Evolutionary conservation across 2,329 filamentous ascomycete genomes (phyloP).

Genomic region (Aureobasidium sp.): DNA sequence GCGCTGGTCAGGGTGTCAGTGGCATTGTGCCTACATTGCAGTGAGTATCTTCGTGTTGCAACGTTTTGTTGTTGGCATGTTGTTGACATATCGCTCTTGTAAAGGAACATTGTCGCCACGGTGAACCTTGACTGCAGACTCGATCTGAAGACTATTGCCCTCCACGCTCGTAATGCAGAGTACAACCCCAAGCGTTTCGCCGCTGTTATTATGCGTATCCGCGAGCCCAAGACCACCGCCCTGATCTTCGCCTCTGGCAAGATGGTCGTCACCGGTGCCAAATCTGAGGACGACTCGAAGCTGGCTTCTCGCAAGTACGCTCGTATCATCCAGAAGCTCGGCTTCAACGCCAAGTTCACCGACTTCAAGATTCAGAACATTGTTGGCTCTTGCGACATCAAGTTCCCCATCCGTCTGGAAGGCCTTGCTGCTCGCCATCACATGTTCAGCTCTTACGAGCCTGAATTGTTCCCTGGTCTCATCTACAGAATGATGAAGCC

Average conservation of each 20-base stretch:
- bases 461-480: slow-evolving; percentile 95
- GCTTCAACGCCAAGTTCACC: slow-evolving; percentile 98
- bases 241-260: slow-evolving; percentile 97
- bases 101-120: slow-evolving; percentile 97
- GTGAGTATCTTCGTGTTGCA: slow-evolving; percentile 62
- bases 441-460: slow-evolving; percentile 99
- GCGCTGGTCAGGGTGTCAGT: slow-evolving; percentile 72
- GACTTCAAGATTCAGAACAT: slow-evolving; percentile 99
- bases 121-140: slow-evolving; percentile 96
- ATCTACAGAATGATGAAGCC: slow-evolving; percentile 99
- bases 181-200: slow-evolving; percentile 99
- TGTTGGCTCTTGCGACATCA: slow-evolving; percentile 97
- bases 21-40: slow-evolving; percentile 90
- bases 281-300: slow-evolving; percentile 82
- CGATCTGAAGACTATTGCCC: slow-evolving; percentile 96
- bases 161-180: slow-evolving; percentile 96
- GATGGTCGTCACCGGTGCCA: slow-evolving; percentile 78
- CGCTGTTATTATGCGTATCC: slow-evolving; percentile 98
- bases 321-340: slow-evolving; percentile 98
- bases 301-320: slow-evolving; percentile 96
- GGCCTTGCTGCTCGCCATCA: slow-evolving; percentile 94
- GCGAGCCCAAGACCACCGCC: slow-evolving; percentile 96
- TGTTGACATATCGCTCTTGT: slow-evolving; percentile 33
- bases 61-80: slow-evolving; percentile 24
- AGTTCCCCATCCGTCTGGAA: slow-evolving; percentile 96